Percentiles rank a stretch among this genome's conserved stretches.
These are phyloP conservation scores for Phoenix roebelenii DNA, from an alignment of 176 grass and related monocot genomes.

Conservation along the genomic window DNA sequence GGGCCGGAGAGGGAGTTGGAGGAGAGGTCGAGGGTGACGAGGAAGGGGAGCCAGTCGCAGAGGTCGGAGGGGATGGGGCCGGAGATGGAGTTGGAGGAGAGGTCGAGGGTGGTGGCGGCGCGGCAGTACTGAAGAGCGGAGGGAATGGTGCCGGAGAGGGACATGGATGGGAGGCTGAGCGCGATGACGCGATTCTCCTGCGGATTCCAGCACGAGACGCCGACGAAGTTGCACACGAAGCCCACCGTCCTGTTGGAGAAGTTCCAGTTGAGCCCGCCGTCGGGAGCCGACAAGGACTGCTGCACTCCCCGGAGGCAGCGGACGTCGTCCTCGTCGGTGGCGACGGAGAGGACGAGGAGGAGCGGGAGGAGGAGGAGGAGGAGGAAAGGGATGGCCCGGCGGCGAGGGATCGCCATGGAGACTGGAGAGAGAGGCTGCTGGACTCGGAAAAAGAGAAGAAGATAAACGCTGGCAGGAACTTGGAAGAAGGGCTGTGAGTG, in stretches of 20 bases:
- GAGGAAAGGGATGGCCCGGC: background rate
- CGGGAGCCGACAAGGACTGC: background rate
- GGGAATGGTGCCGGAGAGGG: slow-evolving; percentile 4
- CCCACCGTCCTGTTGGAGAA: slow-evolving; percentile 8
- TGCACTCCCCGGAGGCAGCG: slow-evolving; percentile 3
- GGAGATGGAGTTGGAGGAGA: slow-evolving; percentile 1
- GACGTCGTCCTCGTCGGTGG: slow-evolving; percentile 1
- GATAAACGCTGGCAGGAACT: too few species aligned
- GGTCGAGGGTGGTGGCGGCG: background rate
- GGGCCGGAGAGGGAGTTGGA: background rate
- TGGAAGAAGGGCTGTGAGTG: too few species aligned
- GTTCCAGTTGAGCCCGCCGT: background rate
- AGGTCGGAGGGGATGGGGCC: background rate
- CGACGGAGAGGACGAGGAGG: background rate
- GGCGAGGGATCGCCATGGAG: too few species aligned
- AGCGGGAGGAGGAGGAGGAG: background rate
- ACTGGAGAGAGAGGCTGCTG: too few species aligned
- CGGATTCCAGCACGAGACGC: slow-evolving; percentile 8
- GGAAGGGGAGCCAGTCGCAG: slow-evolving; percentile 14
- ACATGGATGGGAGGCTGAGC: background rate
- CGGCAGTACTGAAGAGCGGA: background rate
- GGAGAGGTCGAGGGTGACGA: slow-evolving; percentile 15
- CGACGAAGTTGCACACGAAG: slow-evolving; percentile 8
- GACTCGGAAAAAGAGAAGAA: too few species aligned
- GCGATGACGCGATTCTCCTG: slow-evolving; percentile 16